Conservation (phyloP, 2,329 filamentous ascomycete genomes). For the Onygenales sp. region DNA sequence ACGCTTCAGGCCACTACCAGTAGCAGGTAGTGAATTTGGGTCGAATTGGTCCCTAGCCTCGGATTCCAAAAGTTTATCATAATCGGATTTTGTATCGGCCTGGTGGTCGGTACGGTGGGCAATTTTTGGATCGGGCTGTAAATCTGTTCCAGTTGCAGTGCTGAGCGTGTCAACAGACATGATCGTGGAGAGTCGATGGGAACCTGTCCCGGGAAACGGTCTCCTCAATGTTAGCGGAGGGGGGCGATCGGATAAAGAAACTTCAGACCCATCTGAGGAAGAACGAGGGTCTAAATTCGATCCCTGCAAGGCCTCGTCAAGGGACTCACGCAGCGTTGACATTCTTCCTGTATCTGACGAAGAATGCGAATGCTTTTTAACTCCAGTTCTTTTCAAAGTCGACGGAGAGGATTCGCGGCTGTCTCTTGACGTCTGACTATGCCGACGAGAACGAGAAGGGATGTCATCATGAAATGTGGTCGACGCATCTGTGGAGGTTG, state of each 20-base stretch:
- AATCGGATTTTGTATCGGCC: constrained; percentile 4
- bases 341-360: constrained; percentile 12
- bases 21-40: constrained; percentile 34
- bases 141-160: not conserved
- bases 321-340: constrained; percentile 17
- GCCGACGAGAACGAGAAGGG: not conserved
- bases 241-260: constrained; percentile 27
- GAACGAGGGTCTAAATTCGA: constrained; percentile 20
- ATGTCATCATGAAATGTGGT: not conserved
- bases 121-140: not conserved
- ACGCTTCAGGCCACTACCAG: constrained; percentile 52
- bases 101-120: not conserved
- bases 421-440: constrained; percentile 1
- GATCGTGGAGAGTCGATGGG: constrained; percentile 48
- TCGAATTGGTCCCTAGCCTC: constrained; percentile 39
- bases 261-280: constrained; percentile 29
- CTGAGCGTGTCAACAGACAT: constrained; percentile 47
- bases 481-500: not conserved
- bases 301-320: constrained; percentile 13
- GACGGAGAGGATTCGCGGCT: constrained; percentile 14
- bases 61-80: constrained; percentile 18
- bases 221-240: constrained; percentile 33
- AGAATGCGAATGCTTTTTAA: constrained; percentile 9
- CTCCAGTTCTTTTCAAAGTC: constrained; percentile 18
- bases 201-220: constrained; percentile 44